Evolutionary conservation across 352 stramenopile genomes (phyloP), one percentile per base, ranked within the genome.

Genomic region (Phytophthora syringae): DNA sequence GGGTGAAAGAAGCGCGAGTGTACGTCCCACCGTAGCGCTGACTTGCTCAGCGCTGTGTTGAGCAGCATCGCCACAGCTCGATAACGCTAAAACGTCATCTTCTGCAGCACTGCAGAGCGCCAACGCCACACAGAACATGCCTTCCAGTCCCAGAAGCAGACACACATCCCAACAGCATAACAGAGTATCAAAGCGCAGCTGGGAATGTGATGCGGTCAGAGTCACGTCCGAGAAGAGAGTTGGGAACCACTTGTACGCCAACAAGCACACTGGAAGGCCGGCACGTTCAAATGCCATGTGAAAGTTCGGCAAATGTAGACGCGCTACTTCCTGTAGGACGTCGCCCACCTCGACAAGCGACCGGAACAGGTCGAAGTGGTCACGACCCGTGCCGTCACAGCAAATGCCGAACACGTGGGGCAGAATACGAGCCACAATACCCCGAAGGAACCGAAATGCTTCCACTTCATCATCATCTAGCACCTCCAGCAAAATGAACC

Each of bases 211-310:
- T n/a, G 85, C 83, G 32, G 80, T 91, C 20, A 95, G 64, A 47
- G 81, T 91, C 42, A 95, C 77, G 50, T 95, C 87, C 18, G 87
- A 95, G 51, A 95, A 95, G 16, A 95, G 79, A 24, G 87, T 95
- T 1, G 86, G 87, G 53, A 95, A 95, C 87, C 87, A 95, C 62
- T 95, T 95, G 80, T 95, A 93, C n/a, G 85, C 85, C 13, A 95
- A 59, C 15, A 95, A 65, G 67, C 82, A 93, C 18, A 92, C 82
- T 0, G 84, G 87, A 11, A 95, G 52, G 0, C 87, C 87, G 3
- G 80, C 77, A 7, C 68, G 58, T 0, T 92, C 80, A 36, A 95
- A 72, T 18, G 77, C 70, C 1, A 65, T 55, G 42, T 87, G 61
- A 47, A 95, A 90, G 3, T 60, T 71, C 2, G 87, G 87, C 5